phyloP scores from a whole-genome alignment of 352 stramenopile genomes.

The Pelagophyceae sp. region DNA sequence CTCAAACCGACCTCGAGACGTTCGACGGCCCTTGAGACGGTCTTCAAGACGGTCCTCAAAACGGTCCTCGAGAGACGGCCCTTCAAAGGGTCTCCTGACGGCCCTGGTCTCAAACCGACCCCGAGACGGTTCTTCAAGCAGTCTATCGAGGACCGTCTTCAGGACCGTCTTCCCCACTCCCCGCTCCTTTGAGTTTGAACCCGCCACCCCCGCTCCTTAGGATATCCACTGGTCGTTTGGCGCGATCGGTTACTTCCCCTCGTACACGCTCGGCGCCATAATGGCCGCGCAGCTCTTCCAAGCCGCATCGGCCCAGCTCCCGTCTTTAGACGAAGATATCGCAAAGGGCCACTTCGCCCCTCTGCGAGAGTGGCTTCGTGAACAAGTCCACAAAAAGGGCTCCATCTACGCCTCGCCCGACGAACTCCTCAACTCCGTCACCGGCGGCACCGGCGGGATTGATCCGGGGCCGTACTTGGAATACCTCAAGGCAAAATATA shows the following conservation, averaged over 20 bases:
- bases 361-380: constrained; percentile 10
- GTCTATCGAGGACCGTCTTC: too few relatives aligned
- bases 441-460: constrained; percentile 46
- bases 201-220: constrained; percentile 25
- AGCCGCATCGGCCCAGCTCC: constrained; percentile 45
- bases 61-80: too few relatives aligned
- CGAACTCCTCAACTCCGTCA: constrained; percentile 40
- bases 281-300: constrained; percentile 51
- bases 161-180: too few relatives aligned
- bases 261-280: constrained; percentile 54
- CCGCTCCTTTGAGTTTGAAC: too few relatives aligned
- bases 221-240: constrained; percentile 59
- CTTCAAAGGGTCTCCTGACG: too few relatives aligned
- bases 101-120: too few relatives aligned
- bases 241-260: constrained; percentile 62
- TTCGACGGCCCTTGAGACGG: too few relatives aligned
- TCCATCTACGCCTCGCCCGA: constrained; percentile 41
- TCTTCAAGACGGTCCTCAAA: too few relatives aligned
- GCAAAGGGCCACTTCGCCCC: constrained; percentile 20
- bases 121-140: too few relatives aligned
- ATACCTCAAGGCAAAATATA: constrained; percentile 51
- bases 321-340: constrained; percentile 41
- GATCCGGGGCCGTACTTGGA: constrained; percentile 51
- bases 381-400: neutral
- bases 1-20: too few relatives aligned